Percentiles rank a stretch among this genome's conserved stretches.
Evolutionary conservation across 768 basidiomycete genomes (phyloP).

Genomic region (Butyriboletus loyo): DNA sequence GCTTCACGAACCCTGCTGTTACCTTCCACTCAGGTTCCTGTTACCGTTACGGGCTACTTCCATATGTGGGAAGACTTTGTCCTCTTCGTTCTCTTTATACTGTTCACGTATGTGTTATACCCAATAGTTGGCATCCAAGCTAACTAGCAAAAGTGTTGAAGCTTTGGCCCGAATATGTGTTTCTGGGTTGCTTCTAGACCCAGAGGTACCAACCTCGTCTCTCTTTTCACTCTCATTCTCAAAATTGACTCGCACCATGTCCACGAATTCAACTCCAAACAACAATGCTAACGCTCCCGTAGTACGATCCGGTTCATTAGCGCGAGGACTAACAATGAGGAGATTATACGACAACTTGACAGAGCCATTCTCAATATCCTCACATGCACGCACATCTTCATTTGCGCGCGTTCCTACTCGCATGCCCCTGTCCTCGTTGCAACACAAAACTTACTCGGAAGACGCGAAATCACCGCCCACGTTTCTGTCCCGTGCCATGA

Average conservation of each 20-base stretch:
- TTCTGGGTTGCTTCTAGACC: constrained; percentile 85
- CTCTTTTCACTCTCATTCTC: constrained; percentile 43
- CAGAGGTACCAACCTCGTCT: constrained; percentile 57
- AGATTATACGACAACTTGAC: constrained; percentile 45
- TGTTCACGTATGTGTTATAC: constrained; percentile 70
- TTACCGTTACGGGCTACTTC: constrained; percentile 72
- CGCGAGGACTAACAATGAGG: constrained; percentile 43
- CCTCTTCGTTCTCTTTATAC: constrained; percentile 77
- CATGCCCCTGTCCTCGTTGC: constrained; percentile 4
- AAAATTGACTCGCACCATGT: constrained; percentile 18
- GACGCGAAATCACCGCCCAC: constrained; percentile 45
- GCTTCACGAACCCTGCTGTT: constrained; percentile 60
- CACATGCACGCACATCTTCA: constrained; percentile 17
- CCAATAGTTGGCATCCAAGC: neutral
- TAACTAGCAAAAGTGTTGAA: constrained; percentile 58
- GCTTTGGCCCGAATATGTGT: constrained; percentile 85
- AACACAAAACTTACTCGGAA: constrained; percentile 23
- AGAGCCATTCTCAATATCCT: constrained; percentile 52
- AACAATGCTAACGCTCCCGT: constrained; percentile 20
- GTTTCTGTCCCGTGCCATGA: constrained; percentile 48
- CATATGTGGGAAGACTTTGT: constrained; percentile 85
- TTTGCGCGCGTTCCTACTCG: constrained; percentile 12
- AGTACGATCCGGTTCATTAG: constrained; percentile 35
- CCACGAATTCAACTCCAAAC: constrained; percentile 28
- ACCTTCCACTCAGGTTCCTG: constrained; percentile 38